These are phyloP conservation scores for Fragaria nilgerrensis DNA, from an alignment of 306 rosid genomes.

Conservation along the genomic window DNA sequence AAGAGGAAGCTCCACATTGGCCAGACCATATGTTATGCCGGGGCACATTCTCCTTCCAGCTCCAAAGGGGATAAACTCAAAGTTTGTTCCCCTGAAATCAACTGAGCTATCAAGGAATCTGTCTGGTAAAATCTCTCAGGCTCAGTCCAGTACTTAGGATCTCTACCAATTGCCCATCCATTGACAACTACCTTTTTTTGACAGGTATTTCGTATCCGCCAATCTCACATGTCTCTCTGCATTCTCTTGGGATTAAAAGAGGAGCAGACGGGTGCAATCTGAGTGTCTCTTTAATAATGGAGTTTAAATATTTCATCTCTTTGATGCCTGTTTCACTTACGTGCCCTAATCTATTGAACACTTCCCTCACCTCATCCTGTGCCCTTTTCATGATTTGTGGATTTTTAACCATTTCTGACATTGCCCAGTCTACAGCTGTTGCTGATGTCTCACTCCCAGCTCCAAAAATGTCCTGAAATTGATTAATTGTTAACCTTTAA, in stretches of 20 bases:
- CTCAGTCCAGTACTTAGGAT: conserved; percentile 21
- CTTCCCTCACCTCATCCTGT: conserved; percentile 21
- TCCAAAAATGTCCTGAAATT: conserved; percentile 22
- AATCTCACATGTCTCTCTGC: conserved; percentile 12
- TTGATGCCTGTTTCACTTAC: conserved; percentile 8
- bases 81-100: conserved; percentile 14
- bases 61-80: conserved; percentile 21
- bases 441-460: conserved; percentile 31
- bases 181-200: conserved; percentile 26
- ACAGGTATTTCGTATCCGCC: conserved; percentile 26
- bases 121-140: conserved; percentile 27
- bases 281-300: conserved; percentile 16
- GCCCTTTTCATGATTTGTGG: conserved; percentile 19
- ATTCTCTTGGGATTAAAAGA: conserved; percentile 21
- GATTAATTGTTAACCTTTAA: no score
- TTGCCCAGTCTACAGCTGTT: conserved; percentile 28
- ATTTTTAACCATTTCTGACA: conserved; percentile 27
- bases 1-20: conserved; percentile 21
- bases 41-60: conserved; percentile 29
- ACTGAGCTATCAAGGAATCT: conserved; percentile 22
- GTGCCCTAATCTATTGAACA: conserved; percentile 7
- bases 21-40: conserved; percentile 9
- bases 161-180: conserved; percentile 32
- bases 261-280: conserved; percentile 27
- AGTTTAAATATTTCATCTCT: conserved; percentile 20